Conservation (phyloP, 2,329 filamentous ascomycete species). For the Xylaria sp. region DNA sequence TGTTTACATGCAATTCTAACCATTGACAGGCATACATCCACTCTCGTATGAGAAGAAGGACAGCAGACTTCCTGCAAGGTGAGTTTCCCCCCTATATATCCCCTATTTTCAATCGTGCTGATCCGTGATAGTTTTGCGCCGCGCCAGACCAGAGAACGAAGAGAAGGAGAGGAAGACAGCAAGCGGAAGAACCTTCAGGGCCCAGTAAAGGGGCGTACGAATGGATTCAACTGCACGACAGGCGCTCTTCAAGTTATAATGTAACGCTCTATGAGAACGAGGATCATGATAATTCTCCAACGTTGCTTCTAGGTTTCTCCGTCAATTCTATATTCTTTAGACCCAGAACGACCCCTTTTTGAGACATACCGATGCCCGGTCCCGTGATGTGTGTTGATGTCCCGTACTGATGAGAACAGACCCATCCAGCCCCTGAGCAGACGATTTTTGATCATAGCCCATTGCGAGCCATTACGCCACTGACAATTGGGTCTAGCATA, state of each 20-base stretch:
- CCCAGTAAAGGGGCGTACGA: constrained; percentile 23
- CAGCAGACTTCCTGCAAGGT: constrained; percentile 97
- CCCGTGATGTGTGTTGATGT: neutral
- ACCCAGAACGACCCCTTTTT: neutral
- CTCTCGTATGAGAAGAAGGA: constrained; percentile 94
- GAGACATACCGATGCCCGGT: neutral
- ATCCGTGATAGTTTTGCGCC: constrained; percentile 67
- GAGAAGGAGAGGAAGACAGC: constrained; percentile 98
- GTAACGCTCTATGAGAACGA: neutral
- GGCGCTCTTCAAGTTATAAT: neutral
- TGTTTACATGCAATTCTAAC: constrained; percentile 9
- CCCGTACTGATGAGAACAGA: too few relatives aligned
- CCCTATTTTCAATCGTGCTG: constrained; percentile 17
- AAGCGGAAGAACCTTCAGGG: constrained; percentile 85
- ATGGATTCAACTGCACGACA: neutral
- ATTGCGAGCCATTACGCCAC: too few relatives aligned
- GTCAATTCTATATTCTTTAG: neutral
- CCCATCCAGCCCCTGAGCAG: too few relatives aligned
- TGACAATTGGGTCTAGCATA: too few relatives aligned
- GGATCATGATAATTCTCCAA: neutral
- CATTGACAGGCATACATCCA: constrained; percentile 75
- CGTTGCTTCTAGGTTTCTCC: neutral
- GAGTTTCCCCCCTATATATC: constrained; percentile 34
- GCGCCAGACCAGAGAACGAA: constrained; percentile 90
- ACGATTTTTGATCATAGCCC: too few relatives aligned